These are phyloP conservation scores for Cyclotella atomus DNA, from an alignment of 108 stramenopile species.

Conservation along the genomic window DNA sequence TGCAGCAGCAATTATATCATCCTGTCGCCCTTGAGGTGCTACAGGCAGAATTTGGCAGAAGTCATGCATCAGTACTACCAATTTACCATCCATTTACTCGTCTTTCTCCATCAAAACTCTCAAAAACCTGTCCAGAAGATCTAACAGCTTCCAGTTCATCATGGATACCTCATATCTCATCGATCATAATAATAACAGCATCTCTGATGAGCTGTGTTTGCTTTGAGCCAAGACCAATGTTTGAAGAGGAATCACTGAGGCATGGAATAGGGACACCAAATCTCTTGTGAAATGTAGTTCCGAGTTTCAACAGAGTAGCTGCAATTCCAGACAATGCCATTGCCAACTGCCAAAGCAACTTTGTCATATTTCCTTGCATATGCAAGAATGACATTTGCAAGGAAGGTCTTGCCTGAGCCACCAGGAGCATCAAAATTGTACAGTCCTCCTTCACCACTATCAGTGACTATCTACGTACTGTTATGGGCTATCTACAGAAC, in stretches of 20 bases:
- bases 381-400: conserved; percentile 7
- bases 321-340: conserved; percentile 17
- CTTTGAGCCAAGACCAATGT: neutral
- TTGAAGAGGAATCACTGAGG: conserved; percentile 4
- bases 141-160: neutral
- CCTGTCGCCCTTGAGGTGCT: neutral
- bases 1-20: neutral
- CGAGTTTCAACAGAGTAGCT: conserved; percentile 1
- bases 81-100: conserved; percentile 13
- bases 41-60: conserved; percentile 24
- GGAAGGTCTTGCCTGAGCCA: neutral
- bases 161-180: conserved; percentile 30
- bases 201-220: neutral
- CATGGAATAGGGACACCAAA: conserved; percentile 4
- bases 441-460: neutral
- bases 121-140: conserved; percentile 13
- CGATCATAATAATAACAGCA: conserved; percentile 8
- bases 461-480: too few species aligned
- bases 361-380: neutral
- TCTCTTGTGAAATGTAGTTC: conserved; percentile 15
- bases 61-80: conserved; percentile 15
- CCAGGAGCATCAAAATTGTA: conserved; percentile 1
- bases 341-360: conserved; percentile 4
- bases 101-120: conserved; percentile 2
- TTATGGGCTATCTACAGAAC: too few species aligned